Evolutionary conservation across 1,284 basidiomycete genomes (phyloP).

Genomic region (Pyrrhoderma noxium): DNA sequence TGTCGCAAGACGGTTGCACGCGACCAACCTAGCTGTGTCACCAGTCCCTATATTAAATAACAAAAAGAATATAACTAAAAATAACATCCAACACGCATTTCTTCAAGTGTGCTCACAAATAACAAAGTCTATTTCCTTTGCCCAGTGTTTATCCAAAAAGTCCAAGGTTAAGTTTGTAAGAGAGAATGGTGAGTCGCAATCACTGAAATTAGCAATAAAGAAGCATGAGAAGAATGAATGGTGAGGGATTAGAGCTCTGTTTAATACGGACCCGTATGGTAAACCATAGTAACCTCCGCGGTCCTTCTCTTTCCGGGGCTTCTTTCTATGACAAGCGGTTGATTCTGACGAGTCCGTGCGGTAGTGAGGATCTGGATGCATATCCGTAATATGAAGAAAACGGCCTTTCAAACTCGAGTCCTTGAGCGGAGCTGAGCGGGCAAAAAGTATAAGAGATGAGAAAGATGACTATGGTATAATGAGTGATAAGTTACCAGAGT

Average conservation of each 20-base stretch:
- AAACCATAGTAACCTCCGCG: slow-evolving; percentile 52
- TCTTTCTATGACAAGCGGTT: slow-evolving; percentile 59
- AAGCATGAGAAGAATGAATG: background rate
- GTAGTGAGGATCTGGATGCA: slow-evolving; percentile 73
- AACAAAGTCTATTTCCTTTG: slow-evolving; percentile 83
- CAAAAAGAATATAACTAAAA: background rate
- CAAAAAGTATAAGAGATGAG: background rate
- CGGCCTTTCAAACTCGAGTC: slow-evolving; percentile 48
- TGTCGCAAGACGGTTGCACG: background rate
- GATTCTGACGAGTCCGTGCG: slow-evolving; percentile 38
- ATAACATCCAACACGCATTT: background rate
- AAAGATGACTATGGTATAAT: background rate
- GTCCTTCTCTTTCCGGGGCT: slow-evolving; percentile 47
- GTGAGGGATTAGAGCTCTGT: no score
- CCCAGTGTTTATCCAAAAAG: slow-evolving; percentile 76
- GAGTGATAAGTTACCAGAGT: slow-evolving; percentile 1
- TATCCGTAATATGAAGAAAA: slow-evolving; percentile 74
- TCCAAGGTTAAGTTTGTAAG: slow-evolving; percentile 80
- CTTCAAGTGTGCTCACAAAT: slow-evolving; percentile 47
- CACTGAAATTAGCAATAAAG: slow-evolving; percentile 38
- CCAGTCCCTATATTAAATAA: slow-evolving; percentile 66
- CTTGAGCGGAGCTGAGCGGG: slow-evolving; percentile 9
- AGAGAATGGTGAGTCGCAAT: slow-evolving; percentile 79
- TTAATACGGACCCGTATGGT: slow-evolving; percentile 45
- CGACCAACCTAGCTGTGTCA: slow-evolving; percentile 74